A percentile compares a stretch with the other conserved stretches of the same genome.
Conservation (phyloP, 2,329 filamentous ascomycete species). For the Alternaria sp. region DNA sequence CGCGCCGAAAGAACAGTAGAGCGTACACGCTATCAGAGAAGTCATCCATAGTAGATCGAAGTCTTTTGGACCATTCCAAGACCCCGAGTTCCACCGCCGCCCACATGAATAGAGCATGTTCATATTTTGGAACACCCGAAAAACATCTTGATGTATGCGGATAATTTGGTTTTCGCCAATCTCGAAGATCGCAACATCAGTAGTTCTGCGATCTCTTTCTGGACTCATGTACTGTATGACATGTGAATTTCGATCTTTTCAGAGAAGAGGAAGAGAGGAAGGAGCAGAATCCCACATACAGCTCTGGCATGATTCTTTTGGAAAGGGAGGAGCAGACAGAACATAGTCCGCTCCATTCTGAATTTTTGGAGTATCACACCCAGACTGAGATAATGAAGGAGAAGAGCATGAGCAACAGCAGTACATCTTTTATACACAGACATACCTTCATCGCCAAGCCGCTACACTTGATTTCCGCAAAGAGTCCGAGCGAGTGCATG, state of each 20-base stretch:
- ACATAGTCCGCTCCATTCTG: too few relatives aligned
- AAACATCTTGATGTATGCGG: too few relatives aligned
- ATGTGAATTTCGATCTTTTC: background rate
- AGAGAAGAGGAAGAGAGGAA: background rate
- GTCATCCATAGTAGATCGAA: too few relatives aligned
- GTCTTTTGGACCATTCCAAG: too few relatives aligned
- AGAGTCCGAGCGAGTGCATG: background rate
- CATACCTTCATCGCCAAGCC: background rate
- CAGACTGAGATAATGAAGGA: background rate
- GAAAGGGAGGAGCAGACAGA: background rate
- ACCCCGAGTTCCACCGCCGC: background rate
- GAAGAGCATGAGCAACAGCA: background rate
- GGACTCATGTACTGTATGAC: background rate
- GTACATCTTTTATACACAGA: background rate
- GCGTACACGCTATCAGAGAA: too few relatives aligned
- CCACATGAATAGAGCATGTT: too few relatives aligned
- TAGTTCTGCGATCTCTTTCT: rapidly evolving
- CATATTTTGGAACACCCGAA: too few relatives aligned
- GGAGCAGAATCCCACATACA: too few relatives aligned
- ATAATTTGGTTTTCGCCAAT: too few relatives aligned
- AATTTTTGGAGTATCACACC: background rate
- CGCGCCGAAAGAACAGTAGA: background rate
- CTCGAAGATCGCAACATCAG: background rate
- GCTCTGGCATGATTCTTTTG: too few relatives aligned
- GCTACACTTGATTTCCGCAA: background rate